Conservation (phyloP, 1,139 yeast genomes). For the Meyerozyma smithsonii region DNA sequence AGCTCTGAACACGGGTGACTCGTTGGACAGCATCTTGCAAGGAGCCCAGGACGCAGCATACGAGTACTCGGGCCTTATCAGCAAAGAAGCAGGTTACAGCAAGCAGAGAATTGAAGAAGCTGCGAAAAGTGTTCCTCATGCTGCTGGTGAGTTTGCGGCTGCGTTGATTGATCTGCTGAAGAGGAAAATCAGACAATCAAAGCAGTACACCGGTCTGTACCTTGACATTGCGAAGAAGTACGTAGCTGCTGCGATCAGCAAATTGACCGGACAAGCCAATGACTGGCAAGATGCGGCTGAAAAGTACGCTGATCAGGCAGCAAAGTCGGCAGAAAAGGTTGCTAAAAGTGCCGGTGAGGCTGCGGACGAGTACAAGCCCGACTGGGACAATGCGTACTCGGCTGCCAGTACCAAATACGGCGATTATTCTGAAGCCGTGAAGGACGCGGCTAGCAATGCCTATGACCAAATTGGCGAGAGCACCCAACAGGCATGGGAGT, state of each 20-base stretch:
- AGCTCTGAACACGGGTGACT: constrained; percentile 15
- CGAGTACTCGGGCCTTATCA: constrained; percentile 16
- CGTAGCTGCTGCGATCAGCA: neutral
- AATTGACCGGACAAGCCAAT: constrained; percentile 4
- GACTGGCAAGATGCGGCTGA: constrained; percentile 5
- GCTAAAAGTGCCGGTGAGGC: constrained; percentile 9
- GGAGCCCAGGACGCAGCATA: constrained; percentile 19
- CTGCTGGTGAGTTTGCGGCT: constrained; percentile 12
- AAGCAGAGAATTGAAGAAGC: constrained; percentile 11
- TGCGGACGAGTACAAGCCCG: constrained; percentile 9
- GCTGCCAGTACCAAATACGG: constrained; percentile 5
- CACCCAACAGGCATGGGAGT: constrained; percentile 12
- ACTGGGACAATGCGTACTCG: constrained; percentile 6
- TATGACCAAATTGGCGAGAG: constrained; percentile 8
- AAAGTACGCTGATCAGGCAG: constrained; percentile 4
- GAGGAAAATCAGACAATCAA: neutral
- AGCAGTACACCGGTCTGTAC: neutral
- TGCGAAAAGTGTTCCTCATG: constrained; percentile 15
- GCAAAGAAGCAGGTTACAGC: constrained; percentile 11
- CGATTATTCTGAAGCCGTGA: constrained; percentile 7
- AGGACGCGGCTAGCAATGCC: constrained; percentile 9
- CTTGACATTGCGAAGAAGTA: neutral
- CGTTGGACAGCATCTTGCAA: constrained; percentile 19
- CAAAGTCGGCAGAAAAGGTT: neutral
- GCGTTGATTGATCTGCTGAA: neutral